Evolutionary conservation across 768 basidiomycete species (phyloP), one percentile per base, ranked within the genome.

Genomic region (Lyophyllum decastes): DNA sequence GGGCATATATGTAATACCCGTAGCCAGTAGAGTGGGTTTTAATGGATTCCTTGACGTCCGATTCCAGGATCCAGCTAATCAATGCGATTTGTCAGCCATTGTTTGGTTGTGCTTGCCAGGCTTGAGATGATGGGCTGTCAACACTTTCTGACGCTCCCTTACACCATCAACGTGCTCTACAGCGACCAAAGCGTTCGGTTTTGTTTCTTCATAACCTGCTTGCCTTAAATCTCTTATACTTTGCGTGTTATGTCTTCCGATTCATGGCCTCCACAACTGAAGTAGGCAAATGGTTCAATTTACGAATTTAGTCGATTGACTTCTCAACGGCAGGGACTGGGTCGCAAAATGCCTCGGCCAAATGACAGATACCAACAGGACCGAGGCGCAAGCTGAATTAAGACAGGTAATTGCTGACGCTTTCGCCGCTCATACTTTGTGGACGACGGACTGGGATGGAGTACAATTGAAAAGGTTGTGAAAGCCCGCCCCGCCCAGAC

Each of bases 321-420:
- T 46, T 52, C 17, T 66, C 49, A 47, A 43, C 56, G n/a, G 16
- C 70, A 98, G 95, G 77, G 87, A 90, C 71, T 98, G 95, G 94
- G 95, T 98, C 27, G 92, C 95, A 68, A 88, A 87, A 73, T 96
- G 92, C 69, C 80, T 98, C 24, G 88, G 91, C 24, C 89, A 94
- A 75, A 95, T 96, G 81, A 92, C 92, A 17, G 90, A 95, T 62
- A 73, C 81, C 51, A 98, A 96, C 76, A 87, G 90, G 71, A 76
- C 76, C 49, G 94, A 95, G 64, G 95, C 95, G 21, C 93, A 95
- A 68, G 82, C 89, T 59, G 97, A 99, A 80, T 77, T 99, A 70
- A 95, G 94, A 85, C 84, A 92, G 87, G 90, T 94, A 83, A 97
- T 99, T 73, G 89, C 91, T 84, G 86, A 94, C 64, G 88, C 94